phyloP scores from a whole-genome alignment of 768 basidiomycete species.

The Mycena rebaudengoi region DNA sequence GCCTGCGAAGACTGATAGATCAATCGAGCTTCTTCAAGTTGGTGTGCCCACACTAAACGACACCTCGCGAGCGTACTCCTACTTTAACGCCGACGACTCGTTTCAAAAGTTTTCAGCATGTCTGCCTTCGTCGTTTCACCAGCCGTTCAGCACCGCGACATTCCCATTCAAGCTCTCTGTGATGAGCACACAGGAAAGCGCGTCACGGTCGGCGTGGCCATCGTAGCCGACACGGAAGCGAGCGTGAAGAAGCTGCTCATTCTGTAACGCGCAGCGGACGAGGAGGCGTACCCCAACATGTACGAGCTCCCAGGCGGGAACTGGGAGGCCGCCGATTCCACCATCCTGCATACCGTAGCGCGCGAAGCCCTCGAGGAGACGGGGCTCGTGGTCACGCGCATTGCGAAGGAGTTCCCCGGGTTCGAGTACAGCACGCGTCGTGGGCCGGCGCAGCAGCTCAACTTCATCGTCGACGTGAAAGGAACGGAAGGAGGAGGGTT shows the following conservation, averaged over 20 bases:
- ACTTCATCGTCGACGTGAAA: background rate
- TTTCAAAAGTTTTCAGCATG: too few species aligned
- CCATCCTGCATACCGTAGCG: background rate
- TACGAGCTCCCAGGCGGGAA: slow-evolving; percentile 4
- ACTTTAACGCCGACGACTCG: too few species aligned
- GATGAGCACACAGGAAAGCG: background rate
- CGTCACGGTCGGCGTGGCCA: background rate
- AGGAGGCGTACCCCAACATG: background rate
- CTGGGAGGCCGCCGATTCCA: background rate
- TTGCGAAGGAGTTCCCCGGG: background rate
- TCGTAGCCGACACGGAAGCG: background rate
- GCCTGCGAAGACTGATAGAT: too few species aligned
- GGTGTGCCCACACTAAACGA: too few species aligned
- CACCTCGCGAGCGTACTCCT: too few species aligned
- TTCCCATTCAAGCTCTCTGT: background rate
- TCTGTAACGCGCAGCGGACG: background rate
- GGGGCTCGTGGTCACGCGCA: background rate
- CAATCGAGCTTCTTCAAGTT: too few species aligned
- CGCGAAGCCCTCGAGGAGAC: slow-evolving; percentile 1
- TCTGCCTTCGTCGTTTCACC: too few species aligned
- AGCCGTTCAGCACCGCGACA: background rate
- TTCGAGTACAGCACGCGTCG: background rate
- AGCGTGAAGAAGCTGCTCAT: background rate
- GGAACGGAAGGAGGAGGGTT: background rate
- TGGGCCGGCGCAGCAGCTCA: background rate